Conservation (phyloP, 1,284 basidiomycete species). For the Ustilago sp. region DNA sequence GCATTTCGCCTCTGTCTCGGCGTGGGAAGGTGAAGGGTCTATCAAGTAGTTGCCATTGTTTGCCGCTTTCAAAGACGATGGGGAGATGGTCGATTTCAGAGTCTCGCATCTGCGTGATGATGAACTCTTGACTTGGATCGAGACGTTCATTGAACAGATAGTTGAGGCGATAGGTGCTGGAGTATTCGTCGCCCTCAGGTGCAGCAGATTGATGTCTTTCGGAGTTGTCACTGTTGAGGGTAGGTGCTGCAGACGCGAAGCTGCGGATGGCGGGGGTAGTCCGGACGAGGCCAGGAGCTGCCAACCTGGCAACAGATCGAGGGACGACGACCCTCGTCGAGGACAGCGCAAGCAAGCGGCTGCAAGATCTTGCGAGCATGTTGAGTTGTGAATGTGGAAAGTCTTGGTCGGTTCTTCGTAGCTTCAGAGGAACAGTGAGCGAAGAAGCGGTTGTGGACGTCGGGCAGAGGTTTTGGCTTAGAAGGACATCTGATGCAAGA, state of each 20-base stretch:
- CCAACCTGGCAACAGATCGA: neutral
- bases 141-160: conserved; percentile 7
- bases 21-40: conserved; percentile 10
- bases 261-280: neutral
- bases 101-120: conserved; percentile 15
- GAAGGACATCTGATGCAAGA: neutral
- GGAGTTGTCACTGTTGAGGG: neutral
- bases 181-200: neutral
- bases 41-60: conserved; percentile 7
- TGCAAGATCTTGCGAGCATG: conserved; percentile 24
- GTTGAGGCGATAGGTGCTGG: conserved; percentile 2
- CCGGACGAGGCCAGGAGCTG: neutral
- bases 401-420: too few relatives aligned
- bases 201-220: neutral
- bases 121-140: conserved; percentile 1
- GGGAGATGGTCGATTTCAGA: conserved; percentile 4
- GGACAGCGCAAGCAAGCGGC: conserved; percentile 2
- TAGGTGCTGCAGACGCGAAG: neutral
- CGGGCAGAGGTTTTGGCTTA: neutral
- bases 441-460: neutral
- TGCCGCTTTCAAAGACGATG: conserved; percentile 11
- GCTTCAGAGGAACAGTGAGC: neutral
- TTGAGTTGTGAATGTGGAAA: neutral
- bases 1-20: neutral
- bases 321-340: neutral